Percentiles rank a stretch among this genome's conserved stretches.
Conservation (phyloP, 1,139 yeast genomes). For the Nakaseomyces kungkrabaensis region DNA sequence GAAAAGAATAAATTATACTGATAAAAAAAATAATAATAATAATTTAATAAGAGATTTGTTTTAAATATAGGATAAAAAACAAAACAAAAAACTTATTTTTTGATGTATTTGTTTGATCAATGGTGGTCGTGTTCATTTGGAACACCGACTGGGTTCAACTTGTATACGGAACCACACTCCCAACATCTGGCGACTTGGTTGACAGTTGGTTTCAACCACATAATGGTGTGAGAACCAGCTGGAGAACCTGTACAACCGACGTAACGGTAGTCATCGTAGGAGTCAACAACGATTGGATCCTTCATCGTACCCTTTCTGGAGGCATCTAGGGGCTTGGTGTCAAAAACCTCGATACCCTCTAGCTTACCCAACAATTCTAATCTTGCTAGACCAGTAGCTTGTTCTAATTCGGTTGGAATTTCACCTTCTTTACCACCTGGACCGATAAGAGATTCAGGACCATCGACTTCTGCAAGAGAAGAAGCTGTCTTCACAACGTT, state of each 20-base stretch:
- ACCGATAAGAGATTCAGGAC: constrained; percentile 76
- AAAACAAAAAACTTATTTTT: not conserved
- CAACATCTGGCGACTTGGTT: constrained; percentile 90
- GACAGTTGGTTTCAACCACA: constrained; percentile 89
- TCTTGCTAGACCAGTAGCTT: constrained; percentile 98
- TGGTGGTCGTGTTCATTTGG: constrained; percentile 43
- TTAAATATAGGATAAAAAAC: not conserved
- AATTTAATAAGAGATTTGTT: not conserved
- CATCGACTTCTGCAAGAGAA: constrained; percentile 66
- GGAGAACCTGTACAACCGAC: constrained; percentile 97
- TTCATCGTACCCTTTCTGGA: constrained; percentile 82
- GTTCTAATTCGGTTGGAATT: constrained; percentile 89
- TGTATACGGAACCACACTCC: constrained; percentile 97
- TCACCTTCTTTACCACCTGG: constrained; percentile 78
- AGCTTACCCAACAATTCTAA: constrained; percentile 86
- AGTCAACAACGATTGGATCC: constrained; percentile 83
- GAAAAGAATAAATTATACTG: not conserved
- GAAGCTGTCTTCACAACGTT: constrained; percentile 51
- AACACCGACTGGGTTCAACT: constrained; percentile 81
- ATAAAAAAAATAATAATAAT: not conserved
- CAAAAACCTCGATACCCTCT: constrained; percentile 95
- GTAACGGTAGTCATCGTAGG: constrained; percentile 87
- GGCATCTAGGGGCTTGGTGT: constrained; percentile 76
- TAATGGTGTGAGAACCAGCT: constrained; percentile 80
- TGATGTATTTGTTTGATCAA: constrained; percentile 10